phyloP scores from a whole-genome alignment of 768 basidiomycete genomes.

The Tubosaeta sp. region DNA sequence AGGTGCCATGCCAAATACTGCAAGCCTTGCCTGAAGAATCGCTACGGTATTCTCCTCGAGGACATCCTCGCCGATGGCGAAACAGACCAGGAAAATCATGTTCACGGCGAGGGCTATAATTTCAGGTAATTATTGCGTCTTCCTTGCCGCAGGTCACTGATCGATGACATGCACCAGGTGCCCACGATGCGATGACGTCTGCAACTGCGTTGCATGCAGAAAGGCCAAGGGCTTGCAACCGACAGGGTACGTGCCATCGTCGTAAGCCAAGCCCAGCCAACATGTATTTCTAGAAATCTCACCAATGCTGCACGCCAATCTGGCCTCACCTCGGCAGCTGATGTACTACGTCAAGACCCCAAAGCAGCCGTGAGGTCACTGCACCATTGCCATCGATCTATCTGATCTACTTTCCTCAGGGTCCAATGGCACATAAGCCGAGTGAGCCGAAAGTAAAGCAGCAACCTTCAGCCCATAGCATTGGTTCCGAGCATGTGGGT shows the following conservation, averaged over 20 bases:
- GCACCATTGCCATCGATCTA: neutral
- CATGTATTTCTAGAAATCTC: conserved; percentile 33
- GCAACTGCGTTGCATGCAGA: conserved; percentile 65
- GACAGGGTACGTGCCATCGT: conserved; percentile 44
- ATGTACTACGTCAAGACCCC: conserved; percentile 32
- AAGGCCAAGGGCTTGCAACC: conserved; percentile 59
- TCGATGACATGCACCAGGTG: conserved; percentile 44
- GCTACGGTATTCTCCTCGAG: conserved; percentile 46
- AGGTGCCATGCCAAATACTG: conserved; percentile 62
- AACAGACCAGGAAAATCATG: conserved; percentile 25
- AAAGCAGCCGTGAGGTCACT: conserved; percentile 26
- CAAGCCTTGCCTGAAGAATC: conserved; percentile 59
- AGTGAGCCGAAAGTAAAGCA: conserved; percentile 17
- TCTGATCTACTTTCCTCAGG: conserved; percentile 19
- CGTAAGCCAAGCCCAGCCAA: conserved; percentile 7
- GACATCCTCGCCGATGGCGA: conserved; percentile 41
- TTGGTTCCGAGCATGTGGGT: conserved; percentile 1
- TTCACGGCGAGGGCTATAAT: conserved; percentile 33
- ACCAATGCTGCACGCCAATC: conserved; percentile 34
- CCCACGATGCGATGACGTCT: conserved; percentile 60
- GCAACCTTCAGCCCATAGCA: conserved; percentile 3
- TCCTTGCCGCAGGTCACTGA: conserved; percentile 6
- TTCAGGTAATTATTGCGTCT: conserved; percentile 45
- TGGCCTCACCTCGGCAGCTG: conserved; percentile 37
- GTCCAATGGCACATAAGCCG: conserved; percentile 25